Evolutionary conservation across 1,284 basidiomycete genomes (phyloP).

Genomic region (Microbotryum saponariae): DNA sequence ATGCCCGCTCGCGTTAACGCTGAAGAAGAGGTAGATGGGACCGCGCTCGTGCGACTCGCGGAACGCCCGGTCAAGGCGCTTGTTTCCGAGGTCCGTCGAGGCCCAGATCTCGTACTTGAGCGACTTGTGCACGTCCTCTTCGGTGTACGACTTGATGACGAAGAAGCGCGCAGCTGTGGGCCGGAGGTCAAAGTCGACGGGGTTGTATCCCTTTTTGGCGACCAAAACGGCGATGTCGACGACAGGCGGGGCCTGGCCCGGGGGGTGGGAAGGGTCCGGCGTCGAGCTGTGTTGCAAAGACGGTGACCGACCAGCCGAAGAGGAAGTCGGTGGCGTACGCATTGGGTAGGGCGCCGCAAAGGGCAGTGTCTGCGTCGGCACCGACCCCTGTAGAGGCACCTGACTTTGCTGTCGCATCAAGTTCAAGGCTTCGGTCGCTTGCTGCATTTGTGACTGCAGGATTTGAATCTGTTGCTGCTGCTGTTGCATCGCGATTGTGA

Average conservation of each 20-base stretch:
- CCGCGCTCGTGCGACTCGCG: conserved; percentile 78
- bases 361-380: neutral
- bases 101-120: conserved; percentile 74
- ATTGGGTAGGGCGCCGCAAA: too few species aligned
- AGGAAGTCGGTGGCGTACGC: too few species aligned
- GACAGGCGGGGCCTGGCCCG: conserved; percentile 39
- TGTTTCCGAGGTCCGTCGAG: conserved; percentile 89
- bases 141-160: conserved; percentile 95
- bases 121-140: conserved; percentile 87
- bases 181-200: conserved; percentile 69
- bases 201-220: conserved; percentile 83
- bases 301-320: too few species aligned
- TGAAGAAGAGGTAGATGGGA: conserved; percentile 93
- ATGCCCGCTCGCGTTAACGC: conserved; percentile 88
- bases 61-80: conserved; percentile 89
- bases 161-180: conserved; percentile 80
- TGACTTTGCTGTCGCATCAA: neutral
- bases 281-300: too few species aligned
- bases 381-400: neutral
- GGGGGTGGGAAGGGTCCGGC: too few species aligned
- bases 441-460: conserved; percentile 10
- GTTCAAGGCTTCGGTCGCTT: conserved; percentile 2
- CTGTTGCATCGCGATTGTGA: conserved; percentile 17
- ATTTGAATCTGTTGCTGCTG: conserved; percentile 25
- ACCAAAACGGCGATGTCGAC: conserved; percentile 78